Evolutionary conservation across 176 grass and related monocot genomes (phyloP).

Genomic region (Puya raimondii): DNA sequence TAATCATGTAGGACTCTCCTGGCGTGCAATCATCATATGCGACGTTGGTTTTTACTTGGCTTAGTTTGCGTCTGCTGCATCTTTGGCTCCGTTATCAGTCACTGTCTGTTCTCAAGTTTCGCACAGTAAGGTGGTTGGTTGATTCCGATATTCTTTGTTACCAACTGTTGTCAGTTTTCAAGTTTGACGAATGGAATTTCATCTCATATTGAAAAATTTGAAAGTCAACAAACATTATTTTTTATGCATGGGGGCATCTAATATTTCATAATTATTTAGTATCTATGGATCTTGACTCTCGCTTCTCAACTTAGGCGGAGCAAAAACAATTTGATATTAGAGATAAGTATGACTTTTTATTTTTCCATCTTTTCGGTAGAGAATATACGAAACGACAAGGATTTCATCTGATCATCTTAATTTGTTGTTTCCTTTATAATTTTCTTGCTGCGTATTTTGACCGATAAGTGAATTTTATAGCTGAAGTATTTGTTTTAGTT

Average conservation of each 20-base stretch:
- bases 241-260: background rate
- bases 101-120: constrained; percentile 80
- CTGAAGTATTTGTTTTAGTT: too few species aligned
- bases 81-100: constrained; percentile 88
- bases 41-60: constrained; percentile 60
- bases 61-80: constrained; percentile 65
- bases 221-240: background rate
- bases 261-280: background rate
- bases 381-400: too few species aligned
- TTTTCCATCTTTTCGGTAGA: too few species aligned
- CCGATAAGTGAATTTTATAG: too few species aligned
- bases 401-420: too few species aligned
- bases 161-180: constrained; percentile 13
- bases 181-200: background rate
- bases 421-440: too few species aligned
- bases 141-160: constrained; percentile 30
- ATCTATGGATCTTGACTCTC: background rate
- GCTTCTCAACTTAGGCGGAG: background rate
- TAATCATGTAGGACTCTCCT: constrained; percentile 52
- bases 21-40: constrained; percentile 66
- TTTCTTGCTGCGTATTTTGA: too few species aligned
- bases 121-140: constrained; percentile 74
- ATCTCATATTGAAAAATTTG: too few species aligned
- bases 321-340: background rate
- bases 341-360: background rate